Evolutionary conservation across 1,139 yeast genomes (phyloP), one percentile per base, ranked within the genome.

Genomic region (Chernovozyma aurita): DNA sequence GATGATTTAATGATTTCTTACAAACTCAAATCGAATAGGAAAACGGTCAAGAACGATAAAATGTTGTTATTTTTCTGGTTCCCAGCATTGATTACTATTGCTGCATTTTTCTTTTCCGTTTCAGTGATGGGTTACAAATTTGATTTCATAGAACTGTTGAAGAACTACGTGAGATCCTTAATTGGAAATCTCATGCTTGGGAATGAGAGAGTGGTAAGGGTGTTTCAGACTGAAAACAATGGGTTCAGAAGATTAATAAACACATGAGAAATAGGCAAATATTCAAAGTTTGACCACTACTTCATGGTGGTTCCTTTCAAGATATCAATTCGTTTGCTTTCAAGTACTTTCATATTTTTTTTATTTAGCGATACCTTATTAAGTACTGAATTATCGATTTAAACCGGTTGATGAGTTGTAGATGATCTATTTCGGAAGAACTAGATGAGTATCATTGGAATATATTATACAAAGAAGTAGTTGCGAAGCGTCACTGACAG

Each of bases 1-100:
- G 76, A 72, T 41, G 77, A 73, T 41, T 63, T 76, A 57, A 73
- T 77, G 27, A 65, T 74, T 34, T 63, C 76, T 20, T 76, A 75
- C 48, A 27, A 31, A 11, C 73, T 78, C 47, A 73, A 75, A 50
- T 78, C 76, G 51, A 72, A 73, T 6, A 63, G 81, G 34, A 82
- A 81, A 54, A 75, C 81, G 25, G 78, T 85, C 45, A 79, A 78
- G 48, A 84, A 87, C 50, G 97, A 88, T 57, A 84, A 80, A 50
- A 84, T 87, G 87, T 67, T 88, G 48, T 64, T 87, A 40, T 85
- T 87, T 53, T 88, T 88, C 71, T 88, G 97, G 97, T 60, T 84
- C 42, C 94, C 94, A 3, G 66, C 80, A 25, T 65, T 84, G 57
- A 50, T 83, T 21, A 43, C 72, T 31, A 67, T 79, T 14, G 46